phyloP scores from a whole-genome alignment of 78 protist species.

The Dictyostelium firmibasis region DNA sequence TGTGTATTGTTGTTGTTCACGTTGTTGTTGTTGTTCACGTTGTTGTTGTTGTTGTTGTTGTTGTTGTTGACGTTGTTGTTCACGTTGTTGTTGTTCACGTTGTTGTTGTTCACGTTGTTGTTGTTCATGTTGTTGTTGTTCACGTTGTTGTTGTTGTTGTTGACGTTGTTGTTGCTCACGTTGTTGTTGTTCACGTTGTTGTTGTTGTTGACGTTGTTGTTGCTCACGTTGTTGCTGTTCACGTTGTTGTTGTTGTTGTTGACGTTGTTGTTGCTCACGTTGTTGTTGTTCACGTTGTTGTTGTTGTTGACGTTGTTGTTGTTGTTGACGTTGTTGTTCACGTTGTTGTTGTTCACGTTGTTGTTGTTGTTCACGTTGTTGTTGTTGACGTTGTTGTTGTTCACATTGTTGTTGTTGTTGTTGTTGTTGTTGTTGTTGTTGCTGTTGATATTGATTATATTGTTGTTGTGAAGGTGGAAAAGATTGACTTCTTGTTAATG shows the following conservation, averaged over 20 bases:
- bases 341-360: background rate
- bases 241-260: background rate
- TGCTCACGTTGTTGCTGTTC: background rate
- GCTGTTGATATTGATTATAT: background rate
- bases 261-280: background rate
- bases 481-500: background rate
- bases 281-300: background rate
- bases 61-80: background rate
- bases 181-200: background rate
- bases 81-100: background rate
- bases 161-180: background rate
- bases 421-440: background rate
- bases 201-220: background rate
- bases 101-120: background rate
- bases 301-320: background rate
- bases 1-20: background rate
- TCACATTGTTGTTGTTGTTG: background rate
- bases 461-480: conserved; percentile 25
- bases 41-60: background rate
- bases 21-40: background rate
- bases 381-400: background rate
- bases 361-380: background rate
- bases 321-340: background rate
- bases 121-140: background rate
- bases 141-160: background rate